Evolutionary conservation across 495 filamentous ascomycete genomes (phyloP), one percentile per base, ranked within the genome.

Genomic region (Xylaria acuta): DNA sequence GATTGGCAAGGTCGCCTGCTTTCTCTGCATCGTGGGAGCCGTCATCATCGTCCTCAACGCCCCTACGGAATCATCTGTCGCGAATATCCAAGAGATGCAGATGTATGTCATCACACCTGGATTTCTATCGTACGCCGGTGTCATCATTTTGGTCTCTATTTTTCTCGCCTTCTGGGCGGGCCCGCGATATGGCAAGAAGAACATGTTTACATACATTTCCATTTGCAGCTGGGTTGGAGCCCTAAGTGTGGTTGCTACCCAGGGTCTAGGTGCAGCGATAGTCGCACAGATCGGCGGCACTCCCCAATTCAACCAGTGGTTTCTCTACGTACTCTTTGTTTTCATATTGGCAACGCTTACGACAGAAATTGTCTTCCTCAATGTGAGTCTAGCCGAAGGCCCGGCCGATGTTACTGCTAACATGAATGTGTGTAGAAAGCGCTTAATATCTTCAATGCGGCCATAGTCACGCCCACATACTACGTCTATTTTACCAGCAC

Each of bases 401-500:
- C 11, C 45, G 40, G 41, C 45, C 30, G n/a, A 47, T 32, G 18
- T 54, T 43, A 36, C 45, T 64, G 36, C 69, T 71, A 18, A 64
- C 58, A 22, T 5, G 16, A 9, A 41, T 75, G 20, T 38, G 18
- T 60, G 75, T 82, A 99, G 96, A 99, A 99, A 98, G 96, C 96
- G 22, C 87, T 99, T 51, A 99, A 99, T 79, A 76, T 99, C 59
- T 99, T 96, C 86, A 99, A 99, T 78, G 97, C 96, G 38, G 96
- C 96, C 1, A 88, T 99, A 70, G 96, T 99, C 65, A 99, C 96
- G 0, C 96, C 96, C 0, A 99, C 96, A 5, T 99, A 99, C 82
- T 99, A 99, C 78, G 96, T 99, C 72, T 94, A 93, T 84, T 99
- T 99, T 81, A 99, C 96, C 56, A 96, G 90, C 75, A 90, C 93